Evolutionary conservation across 805 yeast genomes (phyloP), one percentile per base, ranked within the genome.

Genomic region (Danielozyma ontarioensis): DNA sequence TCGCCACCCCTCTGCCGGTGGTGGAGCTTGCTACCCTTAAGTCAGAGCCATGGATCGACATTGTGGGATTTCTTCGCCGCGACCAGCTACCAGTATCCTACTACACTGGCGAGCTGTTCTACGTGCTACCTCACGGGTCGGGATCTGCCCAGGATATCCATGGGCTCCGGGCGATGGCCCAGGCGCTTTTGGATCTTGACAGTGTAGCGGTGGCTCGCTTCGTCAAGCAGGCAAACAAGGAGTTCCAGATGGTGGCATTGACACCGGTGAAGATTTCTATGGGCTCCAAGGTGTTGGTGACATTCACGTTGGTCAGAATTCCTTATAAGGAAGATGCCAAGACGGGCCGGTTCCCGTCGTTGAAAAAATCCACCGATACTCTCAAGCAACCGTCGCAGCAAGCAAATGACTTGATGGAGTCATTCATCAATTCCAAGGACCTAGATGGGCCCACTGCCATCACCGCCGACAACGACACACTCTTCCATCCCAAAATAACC

Each of bases 261-360:
- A 57, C 68, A 11, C 94, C 93, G 0, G 51, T 24, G 24, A 14
- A 18, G 11, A 27, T 42, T 16, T 18, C 26, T 13, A 24, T 34
- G 2, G 31, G 25, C 50, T 50, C 1, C 46, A 59, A 17, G 47
- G 67, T 1, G 47, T 62, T 72, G 37, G 67, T 70, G 0, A n/a
- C n/a, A n/a, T 66, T 85, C 34, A 57, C 72, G 1, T 50, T 79
- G 41, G 68, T 69, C 10, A 61, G 79, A 29, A 50, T 87, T 10
- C 93, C 96, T 2, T 84, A 74, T 53, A 70, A 72, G 27, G 95
- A 85, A 42, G 96, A 88, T 52, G 82, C 78, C 41, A 74, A 75
- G 43, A 63, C 77, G 12, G 76, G 88, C 3, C 66, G 64, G 16
- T 74, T 82, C 44, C 64, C 67, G 1, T 23, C 27, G 7, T 45